Base-by-base conservation (phyloP, 305 asterid genomes). In the Fraxinus angustifolia region DNA sequence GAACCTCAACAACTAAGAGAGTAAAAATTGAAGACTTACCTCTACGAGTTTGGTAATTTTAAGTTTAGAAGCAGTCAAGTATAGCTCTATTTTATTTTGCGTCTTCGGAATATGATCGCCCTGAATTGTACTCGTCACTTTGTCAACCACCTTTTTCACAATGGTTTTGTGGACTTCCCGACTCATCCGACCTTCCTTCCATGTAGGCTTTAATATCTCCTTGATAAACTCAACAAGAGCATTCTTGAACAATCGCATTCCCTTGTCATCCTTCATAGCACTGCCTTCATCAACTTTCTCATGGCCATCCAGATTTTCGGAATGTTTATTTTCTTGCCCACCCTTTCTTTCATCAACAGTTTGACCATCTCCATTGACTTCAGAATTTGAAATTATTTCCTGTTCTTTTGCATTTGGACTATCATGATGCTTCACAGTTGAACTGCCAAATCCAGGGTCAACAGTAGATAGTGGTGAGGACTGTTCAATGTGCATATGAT, bases 181-280 rank as follows among this genome's bases (percentile, higher is more conserved):
- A 84, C 97, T 94, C 98, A 96, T 90, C 50, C 82, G 84, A 31
- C 98, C 99, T 93, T 93, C 95, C 83, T 94, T 96, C 99, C 99
- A 94, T 1, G 86, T 88, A 6, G 99, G 99, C 88, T 94, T 96
- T 34, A 96, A 79, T 67, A 91, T 90, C 82, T 92, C 97, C 89
- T 96, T 96, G 4, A 96, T 97, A 88, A 91, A 87, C 86, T 94
- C 98, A 62, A 96, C 78, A 21, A 96, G 95, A 73, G 96, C 85
- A 84, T 87, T 92, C 85, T 96, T 96, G 81, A 96, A 94, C 35
- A 91, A 48, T 14, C 97, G 94, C 87, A 84, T 85, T 70, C 82
- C 92, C 83, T 92, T 96, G 28, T 96, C 98, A 83, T 95, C 97
- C 92, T 90, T 94, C 84, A 82, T 88, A 74, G 83, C 84, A 79